These are phyloP conservation scores for Candida silvicultrix DNA, from an alignment of 805 yeast species.

Conservation along the genomic window DNA sequence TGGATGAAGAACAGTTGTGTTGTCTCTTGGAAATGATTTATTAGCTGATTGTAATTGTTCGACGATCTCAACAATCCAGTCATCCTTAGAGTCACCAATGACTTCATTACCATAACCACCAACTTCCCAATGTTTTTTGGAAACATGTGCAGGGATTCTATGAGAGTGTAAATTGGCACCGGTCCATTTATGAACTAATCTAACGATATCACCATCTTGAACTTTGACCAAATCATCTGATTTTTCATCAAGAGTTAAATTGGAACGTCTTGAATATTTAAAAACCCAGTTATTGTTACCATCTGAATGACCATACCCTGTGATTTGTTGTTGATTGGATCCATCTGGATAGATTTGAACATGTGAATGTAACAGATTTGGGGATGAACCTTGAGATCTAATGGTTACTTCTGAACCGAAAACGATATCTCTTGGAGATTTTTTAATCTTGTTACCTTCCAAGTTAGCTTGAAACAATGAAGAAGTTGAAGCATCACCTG, in stretches of 20 bases:
- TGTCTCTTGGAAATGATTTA: slow-evolving; percentile 36
- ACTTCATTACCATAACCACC: slow-evolving; percentile 76
- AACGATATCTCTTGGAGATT: slow-evolving; percentile 62
- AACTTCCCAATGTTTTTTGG: slow-evolving; percentile 68
- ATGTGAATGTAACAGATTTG: slow-evolving; percentile 85
- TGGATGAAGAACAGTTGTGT: slow-evolving; percentile 60
- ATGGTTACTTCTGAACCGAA: slow-evolving; percentile 43
- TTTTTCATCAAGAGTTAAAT: slow-evolving; percentile 18
- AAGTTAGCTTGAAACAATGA: slow-evolving; percentile 87
- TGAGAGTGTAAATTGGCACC: slow-evolving; percentile 83
- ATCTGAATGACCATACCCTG: slow-evolving; percentile 89
- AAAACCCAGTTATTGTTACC: slow-evolving; percentile 77
- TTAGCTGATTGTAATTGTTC: slow-evolving; percentile 39
- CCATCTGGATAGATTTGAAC: slow-evolving; percentile 84
- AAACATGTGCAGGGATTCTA: slow-evolving; percentile 66
- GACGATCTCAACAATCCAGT: slow-evolving; percentile 85
- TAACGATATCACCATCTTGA: slow-evolving; percentile 57
- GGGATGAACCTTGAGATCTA: slow-evolving; percentile 64
- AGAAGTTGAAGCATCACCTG: slow-evolving; percentile 90
- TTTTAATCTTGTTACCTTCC: slow-evolving; percentile 56
- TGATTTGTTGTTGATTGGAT: slow-evolving; percentile 88
- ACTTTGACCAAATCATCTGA: slow-evolving; percentile 23
- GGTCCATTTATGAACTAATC: slow-evolving; percentile 66
- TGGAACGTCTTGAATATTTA: slow-evolving; percentile 46
- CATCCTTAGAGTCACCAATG: slow-evolving; percentile 74